phyloP scores from a whole-genome alignment of 1,284 basidiomycete species.

The Schizophyllum amplum region DNA sequence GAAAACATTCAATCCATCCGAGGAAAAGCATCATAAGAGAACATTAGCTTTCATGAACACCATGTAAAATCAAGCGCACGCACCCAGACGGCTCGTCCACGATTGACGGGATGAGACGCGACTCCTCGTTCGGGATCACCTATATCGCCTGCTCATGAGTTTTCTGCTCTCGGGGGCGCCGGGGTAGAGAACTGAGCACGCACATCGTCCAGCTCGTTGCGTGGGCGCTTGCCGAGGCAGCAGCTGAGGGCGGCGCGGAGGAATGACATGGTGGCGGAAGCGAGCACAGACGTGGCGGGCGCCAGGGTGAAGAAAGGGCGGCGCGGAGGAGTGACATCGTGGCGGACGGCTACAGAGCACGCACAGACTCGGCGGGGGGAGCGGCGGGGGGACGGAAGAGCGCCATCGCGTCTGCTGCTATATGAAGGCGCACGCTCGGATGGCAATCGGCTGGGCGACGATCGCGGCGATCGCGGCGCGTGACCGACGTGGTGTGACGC shows the following conservation, averaged over 20 bases:
- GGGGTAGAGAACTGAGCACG: neutral
- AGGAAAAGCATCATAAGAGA: slow-evolving; percentile 1
- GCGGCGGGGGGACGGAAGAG: no score
- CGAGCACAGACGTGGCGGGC: neutral
- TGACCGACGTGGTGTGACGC: no score
- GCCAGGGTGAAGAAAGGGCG: no score
- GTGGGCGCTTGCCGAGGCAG: neutral
- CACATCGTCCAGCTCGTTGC: neutral
- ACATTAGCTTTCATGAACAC: neutral
- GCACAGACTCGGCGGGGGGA: no score
- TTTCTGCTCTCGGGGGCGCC: neutral
- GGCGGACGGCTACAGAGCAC: no score
- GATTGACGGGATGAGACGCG: slow-evolving; percentile 15
- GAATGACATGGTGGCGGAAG: neutral
- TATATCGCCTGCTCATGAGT: neutral
- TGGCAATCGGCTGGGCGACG: no score
- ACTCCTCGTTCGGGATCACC: slow-evolving; percentile 12
- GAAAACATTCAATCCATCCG: neutral
- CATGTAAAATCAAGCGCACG: neutral
- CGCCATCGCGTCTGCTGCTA: no score
- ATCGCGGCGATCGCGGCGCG: no score
- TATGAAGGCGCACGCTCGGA: no score
- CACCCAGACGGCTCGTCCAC: slow-evolving; percentile 7
- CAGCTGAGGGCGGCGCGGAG: neutral
- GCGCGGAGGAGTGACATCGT: no score